Evolutionary conservation across 306 rosid species (phyloP).

Genomic region (Lathyrus tuberosus): DNA sequence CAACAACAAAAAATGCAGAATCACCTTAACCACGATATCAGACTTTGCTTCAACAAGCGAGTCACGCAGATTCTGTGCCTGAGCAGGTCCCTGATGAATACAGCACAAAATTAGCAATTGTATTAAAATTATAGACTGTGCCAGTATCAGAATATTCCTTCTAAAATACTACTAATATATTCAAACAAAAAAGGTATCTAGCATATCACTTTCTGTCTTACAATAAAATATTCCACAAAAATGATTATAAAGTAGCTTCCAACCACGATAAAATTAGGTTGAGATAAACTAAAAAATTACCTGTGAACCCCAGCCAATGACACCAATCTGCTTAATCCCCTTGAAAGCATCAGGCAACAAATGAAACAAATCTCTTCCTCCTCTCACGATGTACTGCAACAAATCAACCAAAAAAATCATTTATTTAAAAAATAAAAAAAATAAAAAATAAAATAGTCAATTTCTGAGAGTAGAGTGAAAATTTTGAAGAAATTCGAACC

Average conservation of each 20-base stretch:
- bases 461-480: conserved; percentile 9
- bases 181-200: neutral
- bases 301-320: conserved; percentile 99
- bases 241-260: conserved; percentile 21
- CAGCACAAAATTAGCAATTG: conserved; percentile 22
- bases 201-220: neutral
- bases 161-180: neutral
- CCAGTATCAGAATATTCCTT: neutral
- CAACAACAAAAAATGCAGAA: neutral
- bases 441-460: neutral
- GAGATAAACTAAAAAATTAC: conserved; percentile 33
- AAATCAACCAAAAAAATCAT: conserved; percentile 10
- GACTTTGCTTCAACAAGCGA: conserved; percentile 86
- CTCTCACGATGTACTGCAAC: conserved; percentile 78
- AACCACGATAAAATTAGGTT: neutral
- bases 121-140: neutral
- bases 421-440: neutral
- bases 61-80: conserved; percentile 94
- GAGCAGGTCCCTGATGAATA: conserved; percentile 88
- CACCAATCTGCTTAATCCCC: conserved; percentile 96
- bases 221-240: neutral
- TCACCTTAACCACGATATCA: conserved; percentile 93
- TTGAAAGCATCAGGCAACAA: conserved; percentile 86
- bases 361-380: conserved; percentile 91
- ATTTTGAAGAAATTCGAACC: conserved; percentile 40